Conservation (phyloP, 2,329 filamentous ascomycete species). For the Pleomassaria siparia region DNA sequence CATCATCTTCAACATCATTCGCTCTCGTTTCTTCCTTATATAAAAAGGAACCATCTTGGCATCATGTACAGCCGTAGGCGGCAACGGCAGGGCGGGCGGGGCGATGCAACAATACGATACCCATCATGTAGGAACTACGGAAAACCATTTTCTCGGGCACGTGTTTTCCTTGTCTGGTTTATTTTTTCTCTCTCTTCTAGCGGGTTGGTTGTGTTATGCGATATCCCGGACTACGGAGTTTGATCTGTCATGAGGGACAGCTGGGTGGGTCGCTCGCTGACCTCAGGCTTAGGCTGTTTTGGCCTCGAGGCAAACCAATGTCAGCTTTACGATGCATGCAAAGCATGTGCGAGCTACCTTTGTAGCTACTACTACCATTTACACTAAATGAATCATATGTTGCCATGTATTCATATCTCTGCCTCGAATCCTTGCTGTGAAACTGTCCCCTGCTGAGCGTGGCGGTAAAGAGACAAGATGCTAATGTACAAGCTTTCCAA, state of each 20-base stretch:
- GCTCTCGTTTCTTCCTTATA: slow-evolving; percentile 2
- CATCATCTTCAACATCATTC: neutral
- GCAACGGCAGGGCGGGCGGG: too few relatives aligned
- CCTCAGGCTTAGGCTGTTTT: neutral
- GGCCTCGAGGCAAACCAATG: neutral
- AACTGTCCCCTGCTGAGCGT: too few relatives aligned
- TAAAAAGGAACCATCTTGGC: too few relatives aligned
- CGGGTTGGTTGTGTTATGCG: neutral
- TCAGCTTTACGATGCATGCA: neutral
- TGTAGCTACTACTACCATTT: neutral
- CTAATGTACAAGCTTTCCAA: too few relatives aligned
- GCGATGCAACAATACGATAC: slow-evolving; percentile 11
- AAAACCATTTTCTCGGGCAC: slow-evolving; percentile 7
- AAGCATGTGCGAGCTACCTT: neutral
- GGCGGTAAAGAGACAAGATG: too few relatives aligned
- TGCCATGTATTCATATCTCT: neutral
- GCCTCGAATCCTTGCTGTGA: neutral
- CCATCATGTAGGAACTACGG: slow-evolving; percentile 15
- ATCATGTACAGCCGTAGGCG: slow-evolving; percentile 9
- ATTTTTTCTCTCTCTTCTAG: neutral
- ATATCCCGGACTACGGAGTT: slow-evolving; percentile 1
- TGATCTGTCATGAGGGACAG: too few relatives aligned
- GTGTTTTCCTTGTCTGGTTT: neutral
- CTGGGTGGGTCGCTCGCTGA: neutral
- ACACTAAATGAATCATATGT: neutral